Conservation (phyloP, 345 rosid species). For the Gossypium arboreum region DNA sequence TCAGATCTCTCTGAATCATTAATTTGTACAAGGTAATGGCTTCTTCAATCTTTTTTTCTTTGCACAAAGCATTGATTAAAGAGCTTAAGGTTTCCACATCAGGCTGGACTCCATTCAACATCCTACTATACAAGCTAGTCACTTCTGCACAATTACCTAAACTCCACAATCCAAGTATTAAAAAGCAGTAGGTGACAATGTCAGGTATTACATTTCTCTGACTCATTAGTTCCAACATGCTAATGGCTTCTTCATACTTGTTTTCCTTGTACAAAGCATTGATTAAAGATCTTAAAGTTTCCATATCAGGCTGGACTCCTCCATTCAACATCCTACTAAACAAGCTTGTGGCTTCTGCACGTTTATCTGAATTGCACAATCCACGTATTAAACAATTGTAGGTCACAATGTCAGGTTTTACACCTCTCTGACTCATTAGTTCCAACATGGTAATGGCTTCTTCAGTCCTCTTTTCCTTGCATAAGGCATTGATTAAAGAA, state of each 20-base stretch:
- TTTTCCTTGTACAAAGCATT: not conserved
- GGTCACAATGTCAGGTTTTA: not conserved
- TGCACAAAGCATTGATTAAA: not conserved
- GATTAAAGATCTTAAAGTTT: not conserved
- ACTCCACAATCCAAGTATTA: slow-evolving; percentile 21
- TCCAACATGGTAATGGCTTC: not conserved
- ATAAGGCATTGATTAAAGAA: not conserved
- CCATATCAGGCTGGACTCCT: not conserved
- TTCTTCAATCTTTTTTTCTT: not conserved
- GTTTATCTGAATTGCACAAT: slow-evolving; percentile 11
- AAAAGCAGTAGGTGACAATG: not conserved
- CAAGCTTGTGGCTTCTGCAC: not conserved
- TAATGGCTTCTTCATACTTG: not conserved
- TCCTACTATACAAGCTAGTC: not conserved
- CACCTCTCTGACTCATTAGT: not conserved
- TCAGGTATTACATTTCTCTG: not conserved
- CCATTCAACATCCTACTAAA: not conserved
- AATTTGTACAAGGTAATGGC: not conserved
- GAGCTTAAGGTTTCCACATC: too few relatives aligned
- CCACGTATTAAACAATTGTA: slow-evolving; percentile 5
- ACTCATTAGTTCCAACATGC: not conserved
- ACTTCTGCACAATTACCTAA: not conserved
- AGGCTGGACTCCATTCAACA: not conserved
- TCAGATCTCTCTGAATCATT: not conserved
- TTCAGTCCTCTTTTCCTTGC: not conserved